Evolutionary conservation across 140 eudicot genomes (phyloP).

Genomic region (Ambrosia hybrid): DNA sequence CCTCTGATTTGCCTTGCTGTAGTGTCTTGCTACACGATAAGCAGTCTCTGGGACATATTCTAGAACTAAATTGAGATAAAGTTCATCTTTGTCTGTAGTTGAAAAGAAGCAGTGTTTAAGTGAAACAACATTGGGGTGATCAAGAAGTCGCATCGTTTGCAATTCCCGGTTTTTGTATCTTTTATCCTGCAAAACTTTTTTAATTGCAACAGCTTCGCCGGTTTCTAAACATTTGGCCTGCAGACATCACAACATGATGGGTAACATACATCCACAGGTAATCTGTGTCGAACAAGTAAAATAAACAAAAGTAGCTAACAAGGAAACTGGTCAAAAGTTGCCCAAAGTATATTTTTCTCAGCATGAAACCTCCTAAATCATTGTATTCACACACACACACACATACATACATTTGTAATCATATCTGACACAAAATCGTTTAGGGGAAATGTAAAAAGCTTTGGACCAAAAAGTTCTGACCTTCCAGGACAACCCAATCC

Average conservation of each 20-base stretch:
- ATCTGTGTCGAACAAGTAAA: too few species aligned
- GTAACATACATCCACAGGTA: constrained; percentile 7
- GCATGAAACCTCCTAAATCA: too few species aligned
- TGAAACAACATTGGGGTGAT: constrained; percentile 55
- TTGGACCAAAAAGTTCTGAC: background rate
- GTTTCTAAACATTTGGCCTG: constrained; percentile 58
- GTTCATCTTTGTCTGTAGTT: constrained; percentile 57
- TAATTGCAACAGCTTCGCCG: constrained; percentile 58
- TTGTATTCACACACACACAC: too few species aligned
- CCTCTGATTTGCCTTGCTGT: constrained; percentile 48
- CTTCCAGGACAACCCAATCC: background rate
- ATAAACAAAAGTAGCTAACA: background rate
- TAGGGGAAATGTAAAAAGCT: background rate
- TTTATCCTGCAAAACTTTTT: constrained; percentile 57
- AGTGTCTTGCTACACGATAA: constrained; percentile 52
- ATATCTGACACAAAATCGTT: background rate
- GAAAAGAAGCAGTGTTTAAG: constrained; percentile 60
- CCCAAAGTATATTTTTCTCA: background rate
- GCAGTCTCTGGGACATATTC: constrained; percentile 60
- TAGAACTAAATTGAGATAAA: constrained; percentile 52
- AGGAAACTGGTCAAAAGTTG: background rate
- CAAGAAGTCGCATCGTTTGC: constrained; percentile 58
- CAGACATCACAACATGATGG: background rate
- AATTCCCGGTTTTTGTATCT: constrained; percentile 56
- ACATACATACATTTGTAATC: background rate